A percentile compares a stretch with the other conserved stretches of the same genome.
Conservation (phyloP, 768 basidiomycete species). For the Crepidotus variabilis region DNA sequence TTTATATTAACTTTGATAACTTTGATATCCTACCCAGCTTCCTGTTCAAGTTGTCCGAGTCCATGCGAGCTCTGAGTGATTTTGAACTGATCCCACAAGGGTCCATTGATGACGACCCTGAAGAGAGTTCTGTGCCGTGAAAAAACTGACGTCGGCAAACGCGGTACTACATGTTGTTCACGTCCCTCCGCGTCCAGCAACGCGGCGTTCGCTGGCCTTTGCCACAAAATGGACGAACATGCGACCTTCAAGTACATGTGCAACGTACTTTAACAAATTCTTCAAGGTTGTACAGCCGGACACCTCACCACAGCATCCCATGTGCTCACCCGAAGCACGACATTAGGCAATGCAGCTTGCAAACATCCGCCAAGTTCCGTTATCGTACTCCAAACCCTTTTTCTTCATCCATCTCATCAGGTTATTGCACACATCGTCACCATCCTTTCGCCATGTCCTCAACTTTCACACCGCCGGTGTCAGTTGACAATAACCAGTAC, state of each 20-base stretch:
- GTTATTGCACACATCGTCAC: background rate
- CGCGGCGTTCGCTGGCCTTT: background rate
- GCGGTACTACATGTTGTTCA: background rate
- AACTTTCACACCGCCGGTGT: background rate
- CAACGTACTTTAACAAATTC: background rate
- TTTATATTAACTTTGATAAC: no score
- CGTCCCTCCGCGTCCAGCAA: background rate
- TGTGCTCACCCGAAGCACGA: background rate
- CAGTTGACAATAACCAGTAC: constrained; percentile 30
- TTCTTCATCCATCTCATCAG: background rate
- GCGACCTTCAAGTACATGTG: background rate
- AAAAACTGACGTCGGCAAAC: background rate
- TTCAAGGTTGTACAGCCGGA: background rate
- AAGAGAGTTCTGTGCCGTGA: background rate
- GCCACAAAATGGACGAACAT: background rate
- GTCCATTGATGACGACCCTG: background rate
- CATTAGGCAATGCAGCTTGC: background rate
- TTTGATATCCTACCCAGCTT: no score
- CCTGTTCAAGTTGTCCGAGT: no score
- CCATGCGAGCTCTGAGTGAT: no score
- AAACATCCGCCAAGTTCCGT: background rate
- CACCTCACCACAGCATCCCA: background rate
- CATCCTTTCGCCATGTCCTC: constrained; percentile 21
- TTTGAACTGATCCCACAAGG: no score
- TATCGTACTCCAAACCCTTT: background rate